Evolutionary conservation across 495 filamentous ascomycete genomes (phyloP).

Genomic region (Melanomma pulvis-pyrius): DNA sequence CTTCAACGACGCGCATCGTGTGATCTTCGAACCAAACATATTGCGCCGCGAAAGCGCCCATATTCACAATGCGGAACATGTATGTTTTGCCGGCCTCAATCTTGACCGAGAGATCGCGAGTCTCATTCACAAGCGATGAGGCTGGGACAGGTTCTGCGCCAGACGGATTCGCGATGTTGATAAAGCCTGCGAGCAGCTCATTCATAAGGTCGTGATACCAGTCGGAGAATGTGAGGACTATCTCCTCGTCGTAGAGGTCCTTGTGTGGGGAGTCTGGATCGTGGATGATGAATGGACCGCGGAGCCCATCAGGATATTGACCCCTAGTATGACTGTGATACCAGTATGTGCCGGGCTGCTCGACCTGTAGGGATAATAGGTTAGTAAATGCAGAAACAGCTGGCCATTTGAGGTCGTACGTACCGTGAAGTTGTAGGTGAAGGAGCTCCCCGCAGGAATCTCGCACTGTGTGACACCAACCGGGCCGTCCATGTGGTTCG

Average conservation of each 20-base stretch:
- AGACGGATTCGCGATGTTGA: conserved; percentile 54
- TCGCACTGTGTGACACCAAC: conserved; percentile 45
- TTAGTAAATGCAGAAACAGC: conserved; percentile 68
- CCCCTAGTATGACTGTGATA: conserved; percentile 34
- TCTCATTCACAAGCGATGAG: conserved; percentile 61
- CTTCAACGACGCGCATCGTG: conserved; percentile 67
- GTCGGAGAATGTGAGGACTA: conserved; percentile 38
- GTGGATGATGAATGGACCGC: conserved; percentile 32
- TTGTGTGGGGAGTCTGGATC: conserved; percentile 34
- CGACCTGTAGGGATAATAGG: conserved; percentile 37
- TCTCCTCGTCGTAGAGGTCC: conserved; percentile 36
- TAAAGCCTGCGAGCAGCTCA: conserved; percentile 50
- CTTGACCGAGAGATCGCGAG: conserved; percentile 56
- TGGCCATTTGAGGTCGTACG: conserved; percentile 65
- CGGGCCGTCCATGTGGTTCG: conserved; percentile 36
- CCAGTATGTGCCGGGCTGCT: conserved; percentile 40
- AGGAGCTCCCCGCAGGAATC: conserved; percentile 33
- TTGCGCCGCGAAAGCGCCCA: conserved; percentile 50
- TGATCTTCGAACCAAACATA: conserved; percentile 56
- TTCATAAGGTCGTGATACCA: conserved; percentile 47
- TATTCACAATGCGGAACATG: conserved; percentile 75
- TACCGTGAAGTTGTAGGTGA: conserved; percentile 44
- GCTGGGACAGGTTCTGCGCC: conserved; percentile 60
- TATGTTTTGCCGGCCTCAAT: conserved; percentile 79
- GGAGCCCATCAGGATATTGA: conserved; percentile 38